Percentiles rank a stretch among this genome's conserved stretches.
Evolutionary conservation across 2,329 filamentous ascomycete species (phyloP).

Genomic region (Neopestalotiopsis sp.): DNA sequence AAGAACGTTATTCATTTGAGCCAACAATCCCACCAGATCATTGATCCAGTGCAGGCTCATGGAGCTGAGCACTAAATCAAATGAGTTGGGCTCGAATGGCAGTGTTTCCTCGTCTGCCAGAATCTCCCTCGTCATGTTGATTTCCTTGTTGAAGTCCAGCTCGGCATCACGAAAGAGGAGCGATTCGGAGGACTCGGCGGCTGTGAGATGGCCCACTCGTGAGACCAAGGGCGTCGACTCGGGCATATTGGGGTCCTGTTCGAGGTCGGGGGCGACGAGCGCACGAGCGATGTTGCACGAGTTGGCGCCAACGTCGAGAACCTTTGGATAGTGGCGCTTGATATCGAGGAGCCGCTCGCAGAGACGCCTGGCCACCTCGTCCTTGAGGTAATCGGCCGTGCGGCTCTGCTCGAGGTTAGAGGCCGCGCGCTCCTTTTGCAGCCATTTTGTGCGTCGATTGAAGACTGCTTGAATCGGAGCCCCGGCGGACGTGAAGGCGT

Average conservation of each 20-base stretch:
- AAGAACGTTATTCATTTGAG: conserved; percentile 83
- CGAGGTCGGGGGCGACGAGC: conserved; percentile 73
- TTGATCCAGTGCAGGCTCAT: conserved; percentile 97
- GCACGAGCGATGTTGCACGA: conserved; percentile 92
- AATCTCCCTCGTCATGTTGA: conserved; percentile 76
- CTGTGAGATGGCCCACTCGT: conserved; percentile 76
- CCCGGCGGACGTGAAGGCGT: conserved; percentile 80
- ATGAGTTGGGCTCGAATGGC: conserved; percentile 76
- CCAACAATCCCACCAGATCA: conserved; percentile 83
- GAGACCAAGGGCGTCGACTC: conserved; percentile 70
- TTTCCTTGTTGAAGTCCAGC: conserved; percentile 74
- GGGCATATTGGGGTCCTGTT: conserved; percentile 62
- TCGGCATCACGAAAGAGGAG: conserved; percentile 82
- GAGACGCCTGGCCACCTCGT: conserved; percentile 85
- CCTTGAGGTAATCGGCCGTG: conserved; percentile 88
- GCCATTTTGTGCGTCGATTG: conserved; percentile 84
- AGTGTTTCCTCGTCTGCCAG: conserved; percentile 77
- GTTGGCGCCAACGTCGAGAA: conserved; percentile 93
- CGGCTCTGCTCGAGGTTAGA: conserved; percentile 72
- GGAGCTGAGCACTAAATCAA: conserved; percentile 90
- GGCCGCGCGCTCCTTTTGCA: conserved; percentile 89
- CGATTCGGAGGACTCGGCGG: conserved; percentile 79
- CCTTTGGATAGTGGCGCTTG: conserved; percentile 82
- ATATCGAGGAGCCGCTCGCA: conserved; percentile 91
- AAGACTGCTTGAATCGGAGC: conserved; percentile 87